Conservation (phyloP, 2,329 filamentous ascomycete genomes). For the Colletotrichum gigasporum region DNA sequence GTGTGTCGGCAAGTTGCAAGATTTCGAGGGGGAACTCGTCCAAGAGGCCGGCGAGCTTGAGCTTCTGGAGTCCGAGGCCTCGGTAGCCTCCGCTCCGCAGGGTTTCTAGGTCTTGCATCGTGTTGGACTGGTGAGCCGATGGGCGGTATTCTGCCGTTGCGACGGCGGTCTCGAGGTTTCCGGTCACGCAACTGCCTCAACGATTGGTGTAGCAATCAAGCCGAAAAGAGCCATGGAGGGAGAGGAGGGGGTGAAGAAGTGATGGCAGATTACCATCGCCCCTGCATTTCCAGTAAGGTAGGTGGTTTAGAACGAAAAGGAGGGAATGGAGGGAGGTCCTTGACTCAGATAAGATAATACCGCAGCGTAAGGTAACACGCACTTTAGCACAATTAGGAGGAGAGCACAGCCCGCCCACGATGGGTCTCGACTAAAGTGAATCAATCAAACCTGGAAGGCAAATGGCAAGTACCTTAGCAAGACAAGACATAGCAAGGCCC, state of each 20-base stretch:
- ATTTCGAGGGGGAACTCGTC: slow-evolving; percentile 50
- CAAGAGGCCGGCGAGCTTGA: slow-evolving; percentile 47
- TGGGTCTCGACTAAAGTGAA: not conserved
- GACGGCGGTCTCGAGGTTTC: not conserved
- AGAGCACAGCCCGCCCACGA: not conserved
- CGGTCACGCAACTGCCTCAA: no score
- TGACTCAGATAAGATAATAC: slow-evolving; percentile 6
- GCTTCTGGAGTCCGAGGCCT: slow-evolving; percentile 37
- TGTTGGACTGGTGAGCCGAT: no score
- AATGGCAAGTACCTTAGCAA: no score
- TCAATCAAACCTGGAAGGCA: not conserved
- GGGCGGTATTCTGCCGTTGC: not conserved
- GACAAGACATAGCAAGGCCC: no score
- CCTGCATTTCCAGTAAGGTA: not conserved
- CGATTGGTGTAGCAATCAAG: no score
- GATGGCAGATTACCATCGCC: not conserved
- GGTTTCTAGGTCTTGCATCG: slow-evolving; percentile 43
- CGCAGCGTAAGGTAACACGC: no score
- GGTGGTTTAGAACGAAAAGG: not conserved
- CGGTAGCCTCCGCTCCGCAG: slow-evolving; percentile 44
- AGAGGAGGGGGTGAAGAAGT: not conserved
- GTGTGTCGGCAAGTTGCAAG: slow-evolving; percentile 48
- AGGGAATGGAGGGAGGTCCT: not conserved
- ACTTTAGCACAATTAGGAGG: no score
- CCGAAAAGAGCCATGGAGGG: no score